phyloP scores from a whole-genome alignment of 768 basidiomycete genomes.

The Termitomyces sp. region DNA sequence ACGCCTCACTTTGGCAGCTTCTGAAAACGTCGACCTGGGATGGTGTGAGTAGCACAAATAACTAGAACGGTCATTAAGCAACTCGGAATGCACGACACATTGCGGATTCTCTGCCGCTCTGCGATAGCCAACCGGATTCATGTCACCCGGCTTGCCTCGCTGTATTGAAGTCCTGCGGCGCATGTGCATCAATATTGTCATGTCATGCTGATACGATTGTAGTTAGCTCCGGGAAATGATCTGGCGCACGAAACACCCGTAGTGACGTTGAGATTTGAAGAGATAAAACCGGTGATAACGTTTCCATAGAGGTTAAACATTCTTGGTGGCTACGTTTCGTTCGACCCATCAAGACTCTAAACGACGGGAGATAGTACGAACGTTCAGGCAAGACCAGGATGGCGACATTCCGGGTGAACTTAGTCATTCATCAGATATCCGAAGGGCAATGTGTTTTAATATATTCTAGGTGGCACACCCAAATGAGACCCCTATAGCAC shows the following conservation, averaged over 20 bases:
- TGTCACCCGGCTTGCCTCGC: constrained; percentile 5
- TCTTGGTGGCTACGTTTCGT: background rate
- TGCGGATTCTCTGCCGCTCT: background rate
- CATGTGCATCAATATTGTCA: background rate
- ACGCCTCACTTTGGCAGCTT: background rate
- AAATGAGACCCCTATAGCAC: background rate
- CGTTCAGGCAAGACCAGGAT: background rate
- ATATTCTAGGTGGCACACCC: background rate
- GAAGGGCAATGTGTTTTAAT: background rate
- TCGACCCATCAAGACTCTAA: background rate
- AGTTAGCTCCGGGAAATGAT: background rate
- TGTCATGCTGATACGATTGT: background rate
- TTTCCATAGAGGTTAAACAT: background rate
- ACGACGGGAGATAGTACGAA: background rate
- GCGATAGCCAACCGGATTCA: background rate
- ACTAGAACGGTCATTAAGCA: background rate
- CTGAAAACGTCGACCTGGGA: background rate
- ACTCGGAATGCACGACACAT: background rate
- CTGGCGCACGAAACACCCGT: background rate
- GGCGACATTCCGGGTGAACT: background rate
- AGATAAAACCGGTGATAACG: background rate
- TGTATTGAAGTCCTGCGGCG: background rate
- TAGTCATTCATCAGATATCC: background rate
- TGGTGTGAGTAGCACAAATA: background rate
- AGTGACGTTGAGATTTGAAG: background rate